phyloP scores from a whole-genome alignment of 176 grass and related monocot species.

The Musa acuminata region DNA sequence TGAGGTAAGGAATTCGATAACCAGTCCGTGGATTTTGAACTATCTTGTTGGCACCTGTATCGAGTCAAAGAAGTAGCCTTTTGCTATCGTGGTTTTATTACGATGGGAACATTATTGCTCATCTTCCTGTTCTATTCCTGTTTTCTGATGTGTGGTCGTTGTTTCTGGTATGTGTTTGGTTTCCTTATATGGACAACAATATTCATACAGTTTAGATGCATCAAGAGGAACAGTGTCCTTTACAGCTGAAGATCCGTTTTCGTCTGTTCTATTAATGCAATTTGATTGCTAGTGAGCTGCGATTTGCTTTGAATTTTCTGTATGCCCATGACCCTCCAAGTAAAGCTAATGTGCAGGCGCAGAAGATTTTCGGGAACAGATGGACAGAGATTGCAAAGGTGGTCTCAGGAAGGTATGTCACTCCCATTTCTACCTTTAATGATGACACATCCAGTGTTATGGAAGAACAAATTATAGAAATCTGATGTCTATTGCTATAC shows the following conservation, averaged over 20 bases:
- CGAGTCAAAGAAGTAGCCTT: neutral
- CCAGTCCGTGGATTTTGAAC: neutral
- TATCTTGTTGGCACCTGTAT: neutral
- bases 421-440: conserved; percentile 14
- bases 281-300: neutral
- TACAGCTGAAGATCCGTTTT: neutral
- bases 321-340: neutral
- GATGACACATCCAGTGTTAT: too few species aligned
- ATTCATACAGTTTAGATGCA: neutral
- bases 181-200: neutral
- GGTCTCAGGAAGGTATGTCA: conserved; percentile 82
- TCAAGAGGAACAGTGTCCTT: neutral
- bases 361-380: conserved; percentile 85
- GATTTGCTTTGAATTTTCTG: neutral
- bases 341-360: conserved; percentile 53
- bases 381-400: conserved; percentile 99
- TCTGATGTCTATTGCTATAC: neutral
- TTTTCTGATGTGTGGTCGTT: neutral
- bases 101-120: too few species aligned
- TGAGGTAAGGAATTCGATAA: conserved; percentile 63
- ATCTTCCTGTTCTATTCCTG: neutral
- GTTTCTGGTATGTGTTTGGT: neutral
- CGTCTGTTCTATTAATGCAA: neutral
- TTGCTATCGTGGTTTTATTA: neutral
- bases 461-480: neutral